A percentile compares a stretch with the other conserved stretches of the same genome.
These are phyloP conservation scores for Tolypocladium tundrense DNA, from an alignment of 2,329 filamentous ascomycete species.

Conservation along the genomic window DNA sequence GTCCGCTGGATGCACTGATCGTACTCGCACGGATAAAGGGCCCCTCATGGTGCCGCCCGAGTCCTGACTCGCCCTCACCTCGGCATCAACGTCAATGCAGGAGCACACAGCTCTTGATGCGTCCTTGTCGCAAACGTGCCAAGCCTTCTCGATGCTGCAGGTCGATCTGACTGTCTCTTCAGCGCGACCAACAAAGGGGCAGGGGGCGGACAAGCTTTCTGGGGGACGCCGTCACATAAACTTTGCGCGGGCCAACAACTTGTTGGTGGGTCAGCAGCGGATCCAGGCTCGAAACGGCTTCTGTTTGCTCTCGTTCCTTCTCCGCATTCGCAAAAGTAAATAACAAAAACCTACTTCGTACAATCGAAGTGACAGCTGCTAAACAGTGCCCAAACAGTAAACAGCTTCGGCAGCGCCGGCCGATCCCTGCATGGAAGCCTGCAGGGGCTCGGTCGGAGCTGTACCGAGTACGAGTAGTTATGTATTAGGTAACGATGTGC, in stretches of 20 bases:
- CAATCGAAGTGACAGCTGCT: background rate
- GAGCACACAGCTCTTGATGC: too few species aligned
- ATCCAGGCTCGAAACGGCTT: background rate
- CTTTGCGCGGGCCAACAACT: background rate
- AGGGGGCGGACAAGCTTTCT: background rate
- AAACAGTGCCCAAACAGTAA: background rate
- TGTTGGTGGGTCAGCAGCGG: background rate
- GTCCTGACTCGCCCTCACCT: too few species aligned
- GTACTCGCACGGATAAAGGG: too few species aligned
- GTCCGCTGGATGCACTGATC: background rate
- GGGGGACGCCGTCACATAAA: background rate
- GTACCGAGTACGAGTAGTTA: too few species aligned
- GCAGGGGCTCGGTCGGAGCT: too few species aligned
- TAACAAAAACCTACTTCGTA: too few species aligned
- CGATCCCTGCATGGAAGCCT: background rate
- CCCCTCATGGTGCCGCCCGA: too few species aligned
- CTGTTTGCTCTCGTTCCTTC: background rate
- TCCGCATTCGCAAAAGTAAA: background rate
- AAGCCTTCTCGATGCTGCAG: too few species aligned
- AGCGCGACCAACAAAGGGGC: background rate
- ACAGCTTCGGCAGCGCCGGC: background rate
- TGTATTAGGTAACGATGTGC: background rate
- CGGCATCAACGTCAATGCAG: too few species aligned
- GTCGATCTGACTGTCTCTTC: too few species aligned
- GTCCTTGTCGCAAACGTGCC: too few species aligned